Conservation (phyloP, 2,329 filamentous ascomycete genomes). For the Colletotrichum sublineola region DNA sequence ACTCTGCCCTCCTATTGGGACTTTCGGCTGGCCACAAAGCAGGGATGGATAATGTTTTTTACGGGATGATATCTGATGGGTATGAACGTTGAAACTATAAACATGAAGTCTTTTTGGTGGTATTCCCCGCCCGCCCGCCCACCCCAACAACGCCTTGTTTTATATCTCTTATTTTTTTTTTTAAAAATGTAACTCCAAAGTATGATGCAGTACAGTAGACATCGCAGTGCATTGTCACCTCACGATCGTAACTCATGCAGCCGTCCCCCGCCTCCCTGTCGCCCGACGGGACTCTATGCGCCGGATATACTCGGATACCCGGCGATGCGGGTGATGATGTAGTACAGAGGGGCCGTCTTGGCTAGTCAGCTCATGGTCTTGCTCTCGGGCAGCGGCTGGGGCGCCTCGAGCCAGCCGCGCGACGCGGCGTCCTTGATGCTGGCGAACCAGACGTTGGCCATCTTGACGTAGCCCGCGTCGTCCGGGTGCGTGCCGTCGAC, state of each 20-base stretch:
- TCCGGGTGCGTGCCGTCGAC: constrained; percentile 56
- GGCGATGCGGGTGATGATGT: constrained; percentile 12
- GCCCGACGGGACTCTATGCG: background rate
- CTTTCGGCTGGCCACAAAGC: background rate
- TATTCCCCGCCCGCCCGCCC: background rate
- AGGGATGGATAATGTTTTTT: background rate
- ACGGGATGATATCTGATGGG: background rate
- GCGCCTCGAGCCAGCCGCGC: constrained; percentile 45
- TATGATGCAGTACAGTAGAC: constrained; percentile 19
- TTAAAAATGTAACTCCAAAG: background rate
- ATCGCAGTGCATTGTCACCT: background rate
- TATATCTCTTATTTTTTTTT: no score
- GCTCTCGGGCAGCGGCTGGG: constrained; percentile 36
- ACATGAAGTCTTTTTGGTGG: constrained; percentile 1
- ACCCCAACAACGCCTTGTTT: background rate
- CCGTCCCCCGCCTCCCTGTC: no score
- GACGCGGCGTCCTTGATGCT: constrained; percentile 48
- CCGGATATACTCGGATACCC: background rate
- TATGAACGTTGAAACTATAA: constrained; percentile 19
- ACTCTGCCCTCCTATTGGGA: background rate
- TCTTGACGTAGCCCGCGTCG: constrained; percentile 56
- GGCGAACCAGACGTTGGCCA: constrained; percentile 55
- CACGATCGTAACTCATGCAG: background rate
- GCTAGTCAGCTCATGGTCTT: constrained; percentile 21
- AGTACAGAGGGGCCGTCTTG: constrained; percentile 9